Evolutionary conservation across 345 rosid genomes (phyloP).

Genomic region (Citrus medica): DNA sequence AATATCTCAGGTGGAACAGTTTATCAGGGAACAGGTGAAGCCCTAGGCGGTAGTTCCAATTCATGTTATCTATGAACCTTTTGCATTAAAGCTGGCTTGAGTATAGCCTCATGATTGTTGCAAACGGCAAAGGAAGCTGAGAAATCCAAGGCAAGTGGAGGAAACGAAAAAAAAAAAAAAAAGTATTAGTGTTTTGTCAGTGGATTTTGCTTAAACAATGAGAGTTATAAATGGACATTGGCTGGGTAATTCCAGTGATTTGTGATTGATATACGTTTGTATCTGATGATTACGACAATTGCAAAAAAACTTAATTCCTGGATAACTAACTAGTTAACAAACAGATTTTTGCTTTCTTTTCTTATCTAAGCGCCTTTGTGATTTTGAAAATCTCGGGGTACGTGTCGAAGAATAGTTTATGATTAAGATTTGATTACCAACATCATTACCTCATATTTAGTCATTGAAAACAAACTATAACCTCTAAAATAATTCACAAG

Average conservation of each 20-base stretch:
- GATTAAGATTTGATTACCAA: too few relatives aligned
- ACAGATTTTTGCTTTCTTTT: too few relatives aligned
- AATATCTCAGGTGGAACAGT: slow-evolving; percentile 55
- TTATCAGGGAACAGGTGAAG: slow-evolving; percentile 70
- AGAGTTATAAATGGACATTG: background rate
- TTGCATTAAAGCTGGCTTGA: background rate
- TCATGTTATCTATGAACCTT: background rate
- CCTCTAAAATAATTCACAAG: too few relatives aligned
- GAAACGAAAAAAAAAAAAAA: background rate
- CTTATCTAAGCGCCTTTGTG: too few relatives aligned
- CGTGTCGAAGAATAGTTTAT: too few relatives aligned
- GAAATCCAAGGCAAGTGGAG: background rate
- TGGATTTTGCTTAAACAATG: background rate
- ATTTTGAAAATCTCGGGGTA: too few relatives aligned
- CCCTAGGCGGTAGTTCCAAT: slow-evolving; percentile 26
- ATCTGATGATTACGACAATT: background rate
- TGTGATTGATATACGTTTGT: background rate
- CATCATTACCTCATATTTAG: too few relatives aligned
- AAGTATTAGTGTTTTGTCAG: background rate
- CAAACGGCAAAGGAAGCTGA: slow-evolving; percentile 12
- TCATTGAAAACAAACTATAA: too few relatives aligned
- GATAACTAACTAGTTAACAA: too few relatives aligned
- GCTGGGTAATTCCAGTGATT: background rate
- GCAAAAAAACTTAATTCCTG: background rate
- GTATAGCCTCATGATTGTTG: slow-evolving; percentile 4